phyloP scores from a whole-genome alignment of 1,284 basidiomycete genomes.

The Ceratobasidium theobromae region DNA sequence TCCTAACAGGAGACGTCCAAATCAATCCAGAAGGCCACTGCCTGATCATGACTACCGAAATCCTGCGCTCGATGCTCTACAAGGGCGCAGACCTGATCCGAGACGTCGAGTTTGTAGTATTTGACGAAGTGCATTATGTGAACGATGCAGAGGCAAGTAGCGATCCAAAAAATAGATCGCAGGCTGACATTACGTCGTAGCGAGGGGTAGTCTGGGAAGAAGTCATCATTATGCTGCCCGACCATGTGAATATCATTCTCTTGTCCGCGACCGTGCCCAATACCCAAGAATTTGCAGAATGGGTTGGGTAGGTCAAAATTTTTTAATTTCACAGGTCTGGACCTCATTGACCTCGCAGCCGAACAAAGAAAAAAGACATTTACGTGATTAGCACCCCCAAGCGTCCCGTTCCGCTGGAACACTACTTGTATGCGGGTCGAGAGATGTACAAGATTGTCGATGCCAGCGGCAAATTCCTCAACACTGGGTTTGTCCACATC shows the following conservation, averaged over 20 bases:
- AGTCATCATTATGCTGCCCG: slow-evolving; percentile 98
- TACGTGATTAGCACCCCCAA: slow-evolving; percentile 98
- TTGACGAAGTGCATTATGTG: slow-evolving; percentile 99
- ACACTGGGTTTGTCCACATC: slow-evolving; percentile 58
- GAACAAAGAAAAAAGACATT: slow-evolving; percentile 99
- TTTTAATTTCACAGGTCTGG: slow-evolving; percentile 18
- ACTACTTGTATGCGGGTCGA: slow-evolving; percentile 92
- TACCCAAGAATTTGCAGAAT: slow-evolving; percentile 97
- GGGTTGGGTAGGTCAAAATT: slow-evolving; percentile 83
- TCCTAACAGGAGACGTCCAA: slow-evolving; percentile 98
- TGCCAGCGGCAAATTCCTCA: slow-evolving; percentile 74
- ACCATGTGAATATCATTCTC: slow-evolving; percentile 95
- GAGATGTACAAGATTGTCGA: slow-evolving; percentile 94
- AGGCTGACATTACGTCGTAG: slow-evolving; percentile 48
- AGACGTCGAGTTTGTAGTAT: slow-evolving; percentile 99
- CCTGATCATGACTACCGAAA: slow-evolving; percentile 99
- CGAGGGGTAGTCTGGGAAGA: slow-evolving; percentile 99
- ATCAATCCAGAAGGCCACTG: slow-evolving; percentile 99
- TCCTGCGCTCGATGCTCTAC: slow-evolving; percentile 97
- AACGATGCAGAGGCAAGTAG: slow-evolving; percentile 91
- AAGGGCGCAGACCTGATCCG: slow-evolving; percentile 98
- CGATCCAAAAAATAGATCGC: background rate
- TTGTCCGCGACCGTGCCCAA: slow-evolving; percentile 98
- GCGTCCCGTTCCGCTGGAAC: slow-evolving; percentile 95
- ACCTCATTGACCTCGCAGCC: slow-evolving; percentile 51